Evolutionary conservation across 176 grass and related monocot species (phyloP).

Genomic region (Raddia distichophylla): DNA sequence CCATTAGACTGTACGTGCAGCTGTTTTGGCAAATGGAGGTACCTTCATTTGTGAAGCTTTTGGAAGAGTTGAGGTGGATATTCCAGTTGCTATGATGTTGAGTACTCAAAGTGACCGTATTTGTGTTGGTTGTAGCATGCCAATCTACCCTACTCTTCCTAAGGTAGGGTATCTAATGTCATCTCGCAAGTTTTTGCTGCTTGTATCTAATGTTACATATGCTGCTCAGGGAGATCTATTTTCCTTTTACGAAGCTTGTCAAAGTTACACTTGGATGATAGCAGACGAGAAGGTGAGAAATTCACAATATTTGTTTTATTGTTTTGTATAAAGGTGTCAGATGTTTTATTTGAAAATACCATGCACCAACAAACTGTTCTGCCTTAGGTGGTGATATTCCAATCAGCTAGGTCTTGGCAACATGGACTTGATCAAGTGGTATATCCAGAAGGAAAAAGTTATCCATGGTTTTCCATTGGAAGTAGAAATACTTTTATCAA

Average conservation of each 20-base stretch:
- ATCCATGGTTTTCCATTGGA: conserved; percentile 54
- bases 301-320: conserved; percentile 49
- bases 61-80: conserved; percentile 89
- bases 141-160: conserved; percentile 76
- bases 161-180: too few species aligned
- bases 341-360: not conserved
- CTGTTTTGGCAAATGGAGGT: conserved; percentile 68
- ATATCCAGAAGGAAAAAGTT: conserved; percentile 51
- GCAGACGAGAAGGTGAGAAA: conserved; percentile 80
- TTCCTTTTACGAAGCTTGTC: conserved; percentile 92
- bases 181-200: conserved; percentile 1
- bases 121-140: conserved; percentile 92
- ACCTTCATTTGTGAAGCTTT: conserved; percentile 83
- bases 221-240: conserved; percentile 83
- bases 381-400: conserved; percentile 67
- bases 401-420: conserved; percentile 52
- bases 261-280: conserved; percentile 86
- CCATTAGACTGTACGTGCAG: conserved; percentile 79
- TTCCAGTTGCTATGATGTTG: conserved; percentile 71
- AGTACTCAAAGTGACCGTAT: conserved; percentile 76
- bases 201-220: conserved; percentile 38
- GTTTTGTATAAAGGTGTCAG: conserved; percentile 17
- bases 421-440: conserved; percentile 42
- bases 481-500: conserved; percentile 63
- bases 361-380: conserved; percentile 42